Conservation (phyloP, 2,329 filamentous ascomycete genomes). For the Scedosporium dehoogii region DNA sequence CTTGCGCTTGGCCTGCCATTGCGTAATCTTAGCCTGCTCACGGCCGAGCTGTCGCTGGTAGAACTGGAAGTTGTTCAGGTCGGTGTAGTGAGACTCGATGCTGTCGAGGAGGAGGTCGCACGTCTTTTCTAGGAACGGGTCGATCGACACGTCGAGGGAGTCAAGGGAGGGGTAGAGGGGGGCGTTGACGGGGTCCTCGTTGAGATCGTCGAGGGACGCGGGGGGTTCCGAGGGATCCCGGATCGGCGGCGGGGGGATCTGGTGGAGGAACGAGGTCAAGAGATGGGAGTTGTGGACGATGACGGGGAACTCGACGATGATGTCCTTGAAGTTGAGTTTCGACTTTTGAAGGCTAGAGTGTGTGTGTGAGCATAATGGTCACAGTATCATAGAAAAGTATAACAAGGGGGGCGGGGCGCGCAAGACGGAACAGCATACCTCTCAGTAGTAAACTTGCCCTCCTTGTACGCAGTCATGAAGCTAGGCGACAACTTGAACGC, state of each 20-base stretch:
- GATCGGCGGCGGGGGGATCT: slow-evolving; percentile 62
- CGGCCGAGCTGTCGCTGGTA: slow-evolving; percentile 89
- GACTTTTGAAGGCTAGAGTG: slow-evolving; percentile 75
- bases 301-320: slow-evolving; percentile 82
- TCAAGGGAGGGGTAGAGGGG: slow-evolving; percentile 84
- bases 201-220: slow-evolving; percentile 67
- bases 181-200: slow-evolving; percentile 48
- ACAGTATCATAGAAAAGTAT: background rate
- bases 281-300: slow-evolving; percentile 94
- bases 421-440: slow-evolving; percentile 60
- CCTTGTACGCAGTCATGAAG: slow-evolving; percentile 90
- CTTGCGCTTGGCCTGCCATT: slow-evolving; percentile 96
- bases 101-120: slow-evolving; percentile 92
- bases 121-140: slow-evolving; percentile 97
- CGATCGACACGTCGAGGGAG: slow-evolving; percentile 82
- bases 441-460: slow-evolving; percentile 95
- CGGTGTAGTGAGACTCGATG: slow-evolving; percentile 96
- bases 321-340: slow-evolving; percentile 86
- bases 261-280: slow-evolving; percentile 89
- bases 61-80: slow-evolving; percentile 97
- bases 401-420: slow-evolving; percentile 10
- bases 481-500: slow-evolving; percentile 81
- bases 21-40: slow-evolving; percentile 92
- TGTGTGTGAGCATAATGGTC: background rate
- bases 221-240: slow-evolving; percentile 62